A percentile compares a stretch with the other conserved stretches of the same genome.
phyloP scores from a whole-genome alignment of 768 basidiomycete genomes.

The Arthromyces matolae region DNA sequence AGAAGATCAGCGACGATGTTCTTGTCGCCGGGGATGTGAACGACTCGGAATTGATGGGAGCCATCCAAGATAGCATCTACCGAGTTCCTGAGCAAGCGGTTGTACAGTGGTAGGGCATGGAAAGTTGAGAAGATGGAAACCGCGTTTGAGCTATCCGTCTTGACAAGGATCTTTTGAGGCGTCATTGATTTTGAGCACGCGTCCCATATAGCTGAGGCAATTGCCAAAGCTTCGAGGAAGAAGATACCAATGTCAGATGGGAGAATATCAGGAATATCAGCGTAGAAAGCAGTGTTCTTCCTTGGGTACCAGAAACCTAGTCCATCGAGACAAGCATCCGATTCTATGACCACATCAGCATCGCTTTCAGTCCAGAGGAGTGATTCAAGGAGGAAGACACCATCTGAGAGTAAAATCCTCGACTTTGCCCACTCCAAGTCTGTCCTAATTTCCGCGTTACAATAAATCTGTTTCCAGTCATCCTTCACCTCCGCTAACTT shows the following conservation, averaged over 20 bases:
- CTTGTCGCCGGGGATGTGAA: slow-evolving; percentile 10
- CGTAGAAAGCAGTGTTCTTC: background rate
- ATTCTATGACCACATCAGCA: background rate
- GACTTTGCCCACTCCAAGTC: background rate
- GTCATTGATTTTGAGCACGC: background rate
- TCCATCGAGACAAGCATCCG: background rate
- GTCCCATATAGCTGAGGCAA: background rate
- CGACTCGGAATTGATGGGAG: slow-evolving; percentile 10
- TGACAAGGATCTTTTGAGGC: slow-evolving; percentile 13
- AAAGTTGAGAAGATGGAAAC: slow-evolving; percentile 31
- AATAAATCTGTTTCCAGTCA: background rate
- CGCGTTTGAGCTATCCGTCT: slow-evolving; percentile 30
- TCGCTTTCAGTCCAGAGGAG: background rate
- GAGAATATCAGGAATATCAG: background rate
- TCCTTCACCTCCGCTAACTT: background rate
- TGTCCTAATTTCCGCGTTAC: background rate
- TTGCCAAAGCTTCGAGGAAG: background rate
- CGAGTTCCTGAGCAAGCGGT: slow-evolving; percentile 18
- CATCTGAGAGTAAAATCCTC: background rate
- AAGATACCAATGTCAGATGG: slow-evolving; percentile 1
- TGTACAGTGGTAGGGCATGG: slow-evolving; percentile 16
- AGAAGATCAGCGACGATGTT: slow-evolving; percentile 20
- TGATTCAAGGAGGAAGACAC: background rate
- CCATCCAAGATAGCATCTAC: slow-evolving; percentile 13
- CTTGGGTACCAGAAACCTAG: slow-evolving; percentile 1